Percentiles rank a stretch among this genome's conserved stretches.
phyloP scores from a whole-genome alignment of 495 filamentous ascomycete genomes.

The Xylaria longipes region DNA sequence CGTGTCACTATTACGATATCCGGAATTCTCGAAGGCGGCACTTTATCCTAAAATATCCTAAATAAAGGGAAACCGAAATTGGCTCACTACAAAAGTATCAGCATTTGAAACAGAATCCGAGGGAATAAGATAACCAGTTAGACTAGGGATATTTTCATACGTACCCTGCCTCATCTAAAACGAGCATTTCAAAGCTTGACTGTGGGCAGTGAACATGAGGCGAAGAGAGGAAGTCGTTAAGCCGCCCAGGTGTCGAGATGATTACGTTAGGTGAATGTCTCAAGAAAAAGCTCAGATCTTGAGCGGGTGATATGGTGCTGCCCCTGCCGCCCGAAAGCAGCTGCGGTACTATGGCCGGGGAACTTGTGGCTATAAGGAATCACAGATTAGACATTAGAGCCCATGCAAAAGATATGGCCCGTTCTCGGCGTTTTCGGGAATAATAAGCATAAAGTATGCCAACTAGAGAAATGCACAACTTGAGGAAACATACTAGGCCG shows the following conservation, averaged over 20 bases:
- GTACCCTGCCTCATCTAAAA: slow-evolving; percentile 83
- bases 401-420: not conserved
- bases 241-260: slow-evolving; percentile 85
- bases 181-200: slow-evolving; percentile 86
- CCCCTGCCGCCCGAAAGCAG: slow-evolving; percentile 80
- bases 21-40: not conserved
- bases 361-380: slow-evolving; percentile 40
- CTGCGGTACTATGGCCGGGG: slow-evolving; percentile 75
- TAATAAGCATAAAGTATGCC: not conserved
- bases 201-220: slow-evolving; percentile 87
- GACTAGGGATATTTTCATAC: slow-evolving; percentile 8
- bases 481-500: slow-evolving; percentile 41
- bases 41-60: no score
- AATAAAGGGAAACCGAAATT: not conserved
- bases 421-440: not conserved
- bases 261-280: slow-evolving; percentile 82
- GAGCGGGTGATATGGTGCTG: slow-evolving; percentile 72
- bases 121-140: not conserved
- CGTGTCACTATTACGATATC: not conserved
- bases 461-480: not conserved
- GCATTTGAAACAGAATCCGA: not conserved
- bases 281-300: slow-evolving; percentile 84
- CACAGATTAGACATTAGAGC: not conserved
- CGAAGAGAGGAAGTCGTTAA: slow-evolving; percentile 88
- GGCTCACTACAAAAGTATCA: slow-evolving; percentile 19